A percentile compares a stretch with the other conserved stretches of the same genome.
Evolutionary conservation across 1,284 basidiomycete species (phyloP).

Genomic region (Ceratobasidium sp.): DNA sequence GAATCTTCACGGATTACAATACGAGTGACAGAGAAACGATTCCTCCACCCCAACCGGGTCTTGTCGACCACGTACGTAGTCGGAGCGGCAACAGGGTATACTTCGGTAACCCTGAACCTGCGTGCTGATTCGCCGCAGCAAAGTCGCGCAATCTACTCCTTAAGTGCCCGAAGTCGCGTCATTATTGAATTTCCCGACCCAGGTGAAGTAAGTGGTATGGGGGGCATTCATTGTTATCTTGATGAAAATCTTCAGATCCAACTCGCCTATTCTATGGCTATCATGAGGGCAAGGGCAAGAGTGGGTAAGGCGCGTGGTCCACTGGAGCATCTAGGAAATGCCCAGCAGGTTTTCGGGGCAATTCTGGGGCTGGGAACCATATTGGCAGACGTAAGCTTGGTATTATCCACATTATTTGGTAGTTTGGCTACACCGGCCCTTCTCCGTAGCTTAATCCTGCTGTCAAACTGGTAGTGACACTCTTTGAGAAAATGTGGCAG

Average conservation of each 20-base stretch:
- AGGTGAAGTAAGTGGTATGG: too few species aligned
- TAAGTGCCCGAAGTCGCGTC: too few species aligned
- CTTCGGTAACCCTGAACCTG: background rate
- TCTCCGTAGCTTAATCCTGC: background rate
- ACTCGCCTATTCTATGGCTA: background rate
- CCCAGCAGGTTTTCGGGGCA: background rate
- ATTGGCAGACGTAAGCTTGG: background rate
- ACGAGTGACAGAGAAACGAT: background rate
- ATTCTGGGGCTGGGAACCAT: background rate
- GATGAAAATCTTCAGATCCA: background rate
- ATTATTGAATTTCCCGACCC: too few species aligned
- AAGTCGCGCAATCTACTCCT: too few species aligned
- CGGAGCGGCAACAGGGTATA: background rate
- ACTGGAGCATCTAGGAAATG: background rate
- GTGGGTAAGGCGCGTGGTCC: background rate
- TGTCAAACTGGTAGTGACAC: background rate
- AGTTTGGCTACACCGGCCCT: background rate
- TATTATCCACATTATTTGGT: background rate
- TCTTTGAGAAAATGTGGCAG: conserved; percentile 5
- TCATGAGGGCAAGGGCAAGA: background rate
- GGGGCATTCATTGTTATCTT: too few species aligned
- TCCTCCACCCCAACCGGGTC: background rate
- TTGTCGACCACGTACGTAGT: background rate
- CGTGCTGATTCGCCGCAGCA: too few species aligned
- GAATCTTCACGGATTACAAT: background rate